Evolutionary conservation across 495 filamentous ascomycete species (phyloP).

Genomic region (Xylaria cubensis): DNA sequence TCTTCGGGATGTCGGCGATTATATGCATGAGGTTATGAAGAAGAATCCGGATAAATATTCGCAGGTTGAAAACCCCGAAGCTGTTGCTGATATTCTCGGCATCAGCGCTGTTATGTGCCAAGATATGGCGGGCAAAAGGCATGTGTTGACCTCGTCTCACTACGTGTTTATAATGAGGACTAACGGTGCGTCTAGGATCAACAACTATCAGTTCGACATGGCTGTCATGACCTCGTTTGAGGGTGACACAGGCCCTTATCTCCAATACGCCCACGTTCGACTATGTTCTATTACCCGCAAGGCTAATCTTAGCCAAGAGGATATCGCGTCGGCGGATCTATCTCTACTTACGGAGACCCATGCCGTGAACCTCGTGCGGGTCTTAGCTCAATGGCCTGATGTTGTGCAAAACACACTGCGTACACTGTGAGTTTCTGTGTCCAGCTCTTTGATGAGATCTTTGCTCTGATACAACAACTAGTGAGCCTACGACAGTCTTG

Average conservation of each 20-base stretch:
- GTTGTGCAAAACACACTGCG: constrained; percentile 67
- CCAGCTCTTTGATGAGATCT: background rate
- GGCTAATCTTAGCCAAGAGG: constrained; percentile 57
- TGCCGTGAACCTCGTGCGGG: constrained; percentile 64
- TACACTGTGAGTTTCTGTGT: constrained; percentile 47
- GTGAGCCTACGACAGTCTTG: constrained; percentile 71
- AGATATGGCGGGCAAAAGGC: constrained; percentile 71
- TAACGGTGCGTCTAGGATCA: constrained; percentile 52
- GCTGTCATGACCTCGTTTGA: constrained; percentile 73
- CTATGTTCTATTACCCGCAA: constrained; percentile 66
- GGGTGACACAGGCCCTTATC: constrained; percentile 72
- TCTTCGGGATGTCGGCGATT: constrained; percentile 64
- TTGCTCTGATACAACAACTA: constrained; percentile 2
- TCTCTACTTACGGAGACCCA: constrained; percentile 64
- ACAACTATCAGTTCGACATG: constrained; percentile 69
- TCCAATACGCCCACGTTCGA: constrained; percentile 73
- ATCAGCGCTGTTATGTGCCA: constrained; percentile 70
- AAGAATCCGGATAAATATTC: constrained; percentile 66
- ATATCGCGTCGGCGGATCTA: constrained; percentile 63
- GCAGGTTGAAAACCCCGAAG: constrained; percentile 63
- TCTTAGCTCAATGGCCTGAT: constrained; percentile 70
- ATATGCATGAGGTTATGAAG: constrained; percentile 71
- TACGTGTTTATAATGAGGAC: background rate
- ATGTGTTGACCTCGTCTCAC: constrained; percentile 25
- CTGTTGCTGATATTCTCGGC: constrained; percentile 63